These are phyloP conservation scores for Camellia lanceoleosa DNA, from an alignment of 148 eudicot species.

Conservation along the genomic window DNA sequence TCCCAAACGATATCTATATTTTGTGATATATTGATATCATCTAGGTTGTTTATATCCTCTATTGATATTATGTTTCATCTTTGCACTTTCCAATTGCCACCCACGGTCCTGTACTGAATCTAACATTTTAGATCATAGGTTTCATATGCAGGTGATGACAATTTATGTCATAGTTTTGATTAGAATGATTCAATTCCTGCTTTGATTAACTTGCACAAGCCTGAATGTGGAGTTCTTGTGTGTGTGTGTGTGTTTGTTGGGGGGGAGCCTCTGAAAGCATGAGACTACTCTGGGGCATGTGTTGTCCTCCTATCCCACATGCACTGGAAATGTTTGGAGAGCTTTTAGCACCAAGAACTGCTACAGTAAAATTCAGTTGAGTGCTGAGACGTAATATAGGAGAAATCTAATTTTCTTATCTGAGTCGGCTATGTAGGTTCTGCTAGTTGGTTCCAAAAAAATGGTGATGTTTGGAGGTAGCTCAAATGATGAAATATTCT, in stretches of 20 bases:
- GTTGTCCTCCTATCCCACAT: neutral
- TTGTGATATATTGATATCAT: conserved; percentile 1
- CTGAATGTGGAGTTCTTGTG: neutral
- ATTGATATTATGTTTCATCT: neutral
- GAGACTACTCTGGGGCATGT: neutral
- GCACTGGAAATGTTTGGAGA: neutral
- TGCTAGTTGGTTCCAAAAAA: neutral
- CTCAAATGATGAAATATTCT: neutral
- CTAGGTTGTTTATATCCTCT: neutral
- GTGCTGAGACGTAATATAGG: neutral
- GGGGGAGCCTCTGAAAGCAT: neutral
- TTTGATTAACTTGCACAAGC: neutral
- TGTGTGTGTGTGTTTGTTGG: too few relatives aligned
- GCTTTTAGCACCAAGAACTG: neutral
- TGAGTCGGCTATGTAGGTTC: neutral
- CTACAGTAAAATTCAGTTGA: neutral
- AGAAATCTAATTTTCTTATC: neutral
- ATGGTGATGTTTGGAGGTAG: neutral
- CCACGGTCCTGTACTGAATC: neutral
- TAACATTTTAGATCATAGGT: neutral
- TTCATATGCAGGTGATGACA: conserved; percentile 1
- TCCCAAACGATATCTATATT: neutral
- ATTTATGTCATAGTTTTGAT: neutral
- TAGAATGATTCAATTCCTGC: neutral
- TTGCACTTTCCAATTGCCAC: neutral